Evolutionary conservation across 106 monocot genomes (phyloP).

Genomic region (Posidonia australis): DNA sequence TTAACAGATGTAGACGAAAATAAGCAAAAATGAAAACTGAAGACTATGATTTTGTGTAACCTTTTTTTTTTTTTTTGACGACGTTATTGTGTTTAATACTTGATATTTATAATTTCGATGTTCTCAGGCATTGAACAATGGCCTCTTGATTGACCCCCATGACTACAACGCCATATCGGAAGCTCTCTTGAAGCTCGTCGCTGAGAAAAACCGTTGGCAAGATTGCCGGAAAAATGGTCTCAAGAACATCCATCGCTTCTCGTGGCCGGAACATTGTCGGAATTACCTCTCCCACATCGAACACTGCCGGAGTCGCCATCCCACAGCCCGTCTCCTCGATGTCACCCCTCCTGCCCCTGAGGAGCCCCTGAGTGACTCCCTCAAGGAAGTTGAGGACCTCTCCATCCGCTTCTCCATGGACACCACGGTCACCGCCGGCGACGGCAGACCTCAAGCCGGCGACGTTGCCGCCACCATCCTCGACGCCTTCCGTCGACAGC

Average conservation of each 20-base stretch:
- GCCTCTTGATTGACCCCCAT: conserved; percentile 61
- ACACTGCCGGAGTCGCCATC: conserved; percentile 25
- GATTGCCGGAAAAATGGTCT: conserved; percentile 62
- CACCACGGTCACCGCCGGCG: not conserved
- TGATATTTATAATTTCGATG: not conserved
- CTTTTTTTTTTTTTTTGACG: no score
- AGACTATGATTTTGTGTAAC: no score
- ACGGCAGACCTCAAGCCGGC: not conserved
- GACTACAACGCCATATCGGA: conserved; percentile 40
- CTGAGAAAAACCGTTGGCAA: conserved; percentile 47
- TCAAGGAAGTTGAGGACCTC: conserved; percentile 31
- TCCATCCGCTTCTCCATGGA: conserved; percentile 35
- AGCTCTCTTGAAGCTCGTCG: conserved; percentile 54
- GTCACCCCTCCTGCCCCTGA: conserved; percentile 11
- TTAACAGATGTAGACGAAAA: no score
- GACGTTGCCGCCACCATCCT: conserved; percentile 14
- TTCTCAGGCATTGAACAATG: conserved; percentile 47
- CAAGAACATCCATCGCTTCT: conserved; percentile 65
- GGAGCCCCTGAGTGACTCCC: conserved; percentile 45
- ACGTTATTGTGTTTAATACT: not conserved
- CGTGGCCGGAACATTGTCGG: conserved; percentile 75
- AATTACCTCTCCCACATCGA: conserved; percentile 48
- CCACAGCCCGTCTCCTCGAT: conserved; percentile 8
- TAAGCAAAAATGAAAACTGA: no score
- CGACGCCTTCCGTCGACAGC: conserved; percentile 28